Evolutionary conservation across 345 rosid species (phyloP).

Genomic region (Rhizophora apiculata): DNA sequence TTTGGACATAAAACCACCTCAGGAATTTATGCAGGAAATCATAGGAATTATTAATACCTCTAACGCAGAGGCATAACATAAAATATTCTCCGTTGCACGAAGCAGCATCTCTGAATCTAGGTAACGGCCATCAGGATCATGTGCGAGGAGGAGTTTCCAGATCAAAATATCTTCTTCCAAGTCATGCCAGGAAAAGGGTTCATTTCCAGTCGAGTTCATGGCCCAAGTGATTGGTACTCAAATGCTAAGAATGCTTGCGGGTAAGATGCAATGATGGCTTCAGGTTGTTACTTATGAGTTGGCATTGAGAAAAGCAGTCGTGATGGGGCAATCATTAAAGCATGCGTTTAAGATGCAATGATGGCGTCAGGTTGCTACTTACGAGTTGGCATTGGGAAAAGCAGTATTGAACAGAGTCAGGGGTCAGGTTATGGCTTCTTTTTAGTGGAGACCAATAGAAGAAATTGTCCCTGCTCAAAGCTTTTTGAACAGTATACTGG

Average conservation of each 20-base stretch:
- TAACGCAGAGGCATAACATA: slow-evolving; percentile 37
- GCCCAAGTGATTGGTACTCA: slow-evolving; percentile 7
- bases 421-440: background rate
- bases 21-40: slow-evolving; percentile 9
- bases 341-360: background rate
- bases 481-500: slow-evolving; percentile 1
- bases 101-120: slow-evolving; percentile 61
- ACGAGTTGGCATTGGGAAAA: background rate
- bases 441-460: slow-evolving; percentile 21
- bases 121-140: slow-evolving; percentile 73
- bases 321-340: background rate
- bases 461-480: slow-evolving; percentile 15
- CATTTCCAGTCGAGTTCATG: slow-evolving; percentile 25
- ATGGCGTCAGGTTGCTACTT: background rate
- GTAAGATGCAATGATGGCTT: background rate
- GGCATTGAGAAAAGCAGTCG: background rate
- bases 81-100: slow-evolving; percentile 51
- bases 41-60: slow-evolving; percentile 24
- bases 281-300: slow-evolving; percentile 2
- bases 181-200: background rate
- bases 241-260: background rate
- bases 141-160: slow-evolving; percentile 51
- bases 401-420: background rate
- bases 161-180: slow-evolving; percentile 47
- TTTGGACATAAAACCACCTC: no score